Evolutionary conservation across 1,284 basidiomycete genomes (phyloP).

Genomic region (Leccinum fallax): DNA sequence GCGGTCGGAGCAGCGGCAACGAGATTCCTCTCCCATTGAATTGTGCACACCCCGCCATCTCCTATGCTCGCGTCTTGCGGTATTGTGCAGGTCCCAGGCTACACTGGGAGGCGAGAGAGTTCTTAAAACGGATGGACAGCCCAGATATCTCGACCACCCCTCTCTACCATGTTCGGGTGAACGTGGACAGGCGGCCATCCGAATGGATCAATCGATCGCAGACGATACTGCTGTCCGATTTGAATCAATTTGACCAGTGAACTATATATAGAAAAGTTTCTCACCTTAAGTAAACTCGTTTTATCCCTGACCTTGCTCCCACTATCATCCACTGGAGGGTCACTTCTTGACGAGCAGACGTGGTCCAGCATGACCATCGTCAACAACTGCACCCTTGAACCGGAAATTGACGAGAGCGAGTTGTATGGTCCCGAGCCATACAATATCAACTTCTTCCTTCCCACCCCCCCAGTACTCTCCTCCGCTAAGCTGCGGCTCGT

Average conservation of each 20-base stretch:
- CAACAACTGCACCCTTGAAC: constrained; percentile 14
- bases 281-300: not conserved
- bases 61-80: no score
- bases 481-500: constrained; percentile 24
- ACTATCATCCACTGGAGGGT: not conserved
- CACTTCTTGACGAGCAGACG: not conserved
- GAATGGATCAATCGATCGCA: not conserved
- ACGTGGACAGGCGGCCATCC: not conserved
- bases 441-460: constrained; percentile 19
- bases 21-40: not conserved
- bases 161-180: not conserved
- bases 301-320: not conserved
- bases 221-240: not conserved
- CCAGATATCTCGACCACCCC: not conserved
- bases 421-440: constrained; percentile 23
- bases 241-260: not conserved
- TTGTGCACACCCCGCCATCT: not conserved
- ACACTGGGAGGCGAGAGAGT: not conserved
- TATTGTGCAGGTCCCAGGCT: no score
- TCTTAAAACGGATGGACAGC: not conserved
- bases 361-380: constrained; percentile 9
- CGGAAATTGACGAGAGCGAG: constrained; percentile 6
- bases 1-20: not conserved
- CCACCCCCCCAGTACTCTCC: constrained; percentile 9
- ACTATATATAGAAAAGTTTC: not conserved